Evolutionary conservation across 208 protist genomes (phyloP), one percentile per base, ranked within the genome.

Genomic region (Tritrichomonas musculus): DNA sequence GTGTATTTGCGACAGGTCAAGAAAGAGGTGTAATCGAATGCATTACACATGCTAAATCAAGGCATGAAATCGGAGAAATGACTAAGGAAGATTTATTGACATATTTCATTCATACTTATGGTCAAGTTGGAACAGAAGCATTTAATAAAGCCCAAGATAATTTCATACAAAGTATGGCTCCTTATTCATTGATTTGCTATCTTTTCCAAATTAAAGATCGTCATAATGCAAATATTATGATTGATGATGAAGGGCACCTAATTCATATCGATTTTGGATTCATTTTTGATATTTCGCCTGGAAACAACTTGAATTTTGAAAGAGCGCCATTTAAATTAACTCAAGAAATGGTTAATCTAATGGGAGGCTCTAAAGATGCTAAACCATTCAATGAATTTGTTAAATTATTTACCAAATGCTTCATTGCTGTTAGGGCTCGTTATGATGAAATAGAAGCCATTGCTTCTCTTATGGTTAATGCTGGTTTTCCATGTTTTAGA

Each of bases 31-130:
- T 98, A 88, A 97, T 98, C 93, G 97, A 98, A 95, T 96, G 95
- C 93, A 96, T 98, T 82, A 96, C 97, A 22, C 93, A 96, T 69
- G 95, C 97, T 5, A 95, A 96, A 92, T 97, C 96, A 93, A 96
- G 97, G 33, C 97, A 98, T 93, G 95, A 98, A 88, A 96, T 98
- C 75, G 97, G 97, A 73, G 97, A 97, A 94, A 93, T 93, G 41
- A 96, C 96, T 36, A 97, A 97, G 94, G 96, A 96, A 55, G 97
- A 96, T 95, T 64, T 98, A 14, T 96, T 96, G 9, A 96, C 97
- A 93, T 98, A 97, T 94, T 98, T 98, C 95, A 95, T 97, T 44
- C 95, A 96, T 94, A 97, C 96, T 44, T 98, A 98, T 94, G 97
- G 97, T 36, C 95, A 97, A 93, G 95, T 96, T 22, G 96, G 97